Conservation (phyloP, 768 basidiomycete genomes). For the Amanita phalloides region DNA sequence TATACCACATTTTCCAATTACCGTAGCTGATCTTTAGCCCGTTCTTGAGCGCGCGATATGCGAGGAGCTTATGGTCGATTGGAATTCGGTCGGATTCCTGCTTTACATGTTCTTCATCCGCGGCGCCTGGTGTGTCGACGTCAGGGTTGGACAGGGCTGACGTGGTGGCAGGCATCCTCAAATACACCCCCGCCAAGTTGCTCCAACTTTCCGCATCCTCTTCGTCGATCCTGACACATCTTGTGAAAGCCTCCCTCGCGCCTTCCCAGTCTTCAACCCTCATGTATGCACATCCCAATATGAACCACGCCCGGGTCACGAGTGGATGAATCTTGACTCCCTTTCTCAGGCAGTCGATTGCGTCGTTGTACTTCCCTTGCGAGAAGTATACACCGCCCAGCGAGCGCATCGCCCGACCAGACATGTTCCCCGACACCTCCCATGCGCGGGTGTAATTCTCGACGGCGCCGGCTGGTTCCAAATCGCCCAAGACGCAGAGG, state of each 20-base stretch:
- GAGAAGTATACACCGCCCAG: conserved; percentile 80
- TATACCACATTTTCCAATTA: conserved; percentile 98
- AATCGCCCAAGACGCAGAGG: conserved; percentile 92
- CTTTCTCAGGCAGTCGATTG: conserved; percentile 53
- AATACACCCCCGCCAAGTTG: conserved; percentile 90
- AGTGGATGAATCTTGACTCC: conserved; percentile 89
- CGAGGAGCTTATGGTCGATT: conserved; percentile 73
- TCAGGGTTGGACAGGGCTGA: not conserved
- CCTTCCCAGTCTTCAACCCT: conserved; percentile 77
- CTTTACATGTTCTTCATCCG: conserved; percentile 19
- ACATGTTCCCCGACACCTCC: conserved; percentile 68
- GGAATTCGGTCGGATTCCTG: conserved; percentile 26
- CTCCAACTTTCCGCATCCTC: conserved; percentile 99
- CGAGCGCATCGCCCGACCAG: conserved; percentile 86
- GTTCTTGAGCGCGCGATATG: conserved; percentile 87
- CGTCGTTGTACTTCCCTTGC: conserved; percentile 46
- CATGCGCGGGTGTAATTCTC: conserved; percentile 80
- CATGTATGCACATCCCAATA: conserved; percentile 87
- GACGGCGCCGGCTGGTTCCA: conserved; percentile 61
- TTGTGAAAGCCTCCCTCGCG: conserved; percentile 71
- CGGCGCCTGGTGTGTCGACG: conserved; percentile 11
- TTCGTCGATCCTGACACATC: conserved; percentile 87
- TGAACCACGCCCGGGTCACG: conserved; percentile 85
- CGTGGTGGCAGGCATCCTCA: conserved; percentile 53
- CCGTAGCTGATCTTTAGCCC: conserved; percentile 78